These are phyloP conservation scores for Fusarium burgessii DNA, from an alignment of 2,329 filamentous ascomycete genomes.

Conservation along the genomic window DNA sequence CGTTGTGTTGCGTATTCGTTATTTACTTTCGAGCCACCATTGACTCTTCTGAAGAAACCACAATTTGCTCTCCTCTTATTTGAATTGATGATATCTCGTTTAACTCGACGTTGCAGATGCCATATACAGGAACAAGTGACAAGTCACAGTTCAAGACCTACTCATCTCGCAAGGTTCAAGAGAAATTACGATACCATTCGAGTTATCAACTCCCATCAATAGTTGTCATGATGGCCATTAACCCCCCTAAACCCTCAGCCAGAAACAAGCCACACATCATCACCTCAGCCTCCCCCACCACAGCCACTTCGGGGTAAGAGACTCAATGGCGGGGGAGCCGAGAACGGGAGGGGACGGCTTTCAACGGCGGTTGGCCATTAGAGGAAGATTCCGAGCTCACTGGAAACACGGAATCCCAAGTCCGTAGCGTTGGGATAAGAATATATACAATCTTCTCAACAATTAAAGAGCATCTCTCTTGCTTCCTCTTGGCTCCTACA, in stretches of 20 bases:
- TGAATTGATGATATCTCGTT: background rate
- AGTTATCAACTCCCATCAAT: background rate
- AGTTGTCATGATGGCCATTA: background rate
- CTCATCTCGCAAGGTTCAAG: background rate
- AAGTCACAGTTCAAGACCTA: background rate
- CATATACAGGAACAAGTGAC: background rate
- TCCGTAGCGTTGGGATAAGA: constrained; percentile 20
- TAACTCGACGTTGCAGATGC: background rate
- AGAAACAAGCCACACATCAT: constrained; percentile 25
- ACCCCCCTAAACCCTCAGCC: background rate
- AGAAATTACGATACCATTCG: background rate
- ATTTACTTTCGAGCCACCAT: background rate
- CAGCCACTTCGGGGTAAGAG: constrained; percentile 31
- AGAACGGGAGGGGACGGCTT: constrained; percentile 46
- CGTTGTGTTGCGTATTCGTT: background rate
- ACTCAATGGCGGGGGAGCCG: constrained; percentile 35
- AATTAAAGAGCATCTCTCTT: background rate
- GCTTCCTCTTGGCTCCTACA: constrained; percentile 2
- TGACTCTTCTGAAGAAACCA: background rate
- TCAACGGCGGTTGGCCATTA: constrained; percentile 35
- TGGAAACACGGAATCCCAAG: constrained; percentile 31
- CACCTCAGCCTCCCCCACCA: constrained; percentile 45
- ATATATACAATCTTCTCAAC: constrained; percentile 24
- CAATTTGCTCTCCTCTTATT: background rate
- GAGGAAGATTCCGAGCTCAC: constrained; percentile 28